Evolutionary conservation across 2,329 filamentous ascomycete genomes (phyloP), one percentile per base, ranked within the genome.

Genomic region (Sporothrix euskadiensis): DNA sequence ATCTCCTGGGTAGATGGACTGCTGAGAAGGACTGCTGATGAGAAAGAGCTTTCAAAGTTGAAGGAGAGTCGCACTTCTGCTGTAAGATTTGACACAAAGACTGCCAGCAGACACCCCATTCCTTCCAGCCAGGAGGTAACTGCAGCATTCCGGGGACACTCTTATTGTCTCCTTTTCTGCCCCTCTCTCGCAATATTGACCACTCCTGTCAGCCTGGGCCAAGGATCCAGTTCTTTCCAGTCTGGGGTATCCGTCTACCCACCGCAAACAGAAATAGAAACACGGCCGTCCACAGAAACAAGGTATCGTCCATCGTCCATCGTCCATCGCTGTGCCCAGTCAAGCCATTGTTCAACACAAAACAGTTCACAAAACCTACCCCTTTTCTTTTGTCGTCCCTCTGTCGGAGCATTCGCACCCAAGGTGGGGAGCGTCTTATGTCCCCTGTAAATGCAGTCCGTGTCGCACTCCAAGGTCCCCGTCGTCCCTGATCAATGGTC

Each of bases 91-190:
- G 61, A 30, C 61, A 26, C n/a, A 6, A 30, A 19, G 39, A 47
- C 30, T 66, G 59, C 59, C 59, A 59, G 30, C 56, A 59, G 35
- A 35, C 56, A 59, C 56, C 4, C 4, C 52, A 12, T n/a, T 35
- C 26, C 30, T 61, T 61, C 57, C 26, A 35, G 10, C 59, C 35
- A 39, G 7, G 19, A 35, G 7, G 35, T 5, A 16, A 44, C 19
- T 41, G 59, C 35, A 63, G 59, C 59, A 63, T 63, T 44, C 59
- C 35, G 35, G 22, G 59, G 59, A 12, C 32, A 22, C 59, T 63
- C 12, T n/a, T n/a, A 35, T 59, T 30, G 56, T 54, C n/a, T 54
- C 22, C 0, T 59, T 59, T 4, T 16, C 19, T 10, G 3, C 30
- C 12, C 1, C 10, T 49, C 14, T 49, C 44, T 44, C 41, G 19